Evolutionary conservation across 306 rosid genomes (phyloP), one percentile per base, ranked within the genome.

Genomic region (Begonia fuchsioides): DNA sequence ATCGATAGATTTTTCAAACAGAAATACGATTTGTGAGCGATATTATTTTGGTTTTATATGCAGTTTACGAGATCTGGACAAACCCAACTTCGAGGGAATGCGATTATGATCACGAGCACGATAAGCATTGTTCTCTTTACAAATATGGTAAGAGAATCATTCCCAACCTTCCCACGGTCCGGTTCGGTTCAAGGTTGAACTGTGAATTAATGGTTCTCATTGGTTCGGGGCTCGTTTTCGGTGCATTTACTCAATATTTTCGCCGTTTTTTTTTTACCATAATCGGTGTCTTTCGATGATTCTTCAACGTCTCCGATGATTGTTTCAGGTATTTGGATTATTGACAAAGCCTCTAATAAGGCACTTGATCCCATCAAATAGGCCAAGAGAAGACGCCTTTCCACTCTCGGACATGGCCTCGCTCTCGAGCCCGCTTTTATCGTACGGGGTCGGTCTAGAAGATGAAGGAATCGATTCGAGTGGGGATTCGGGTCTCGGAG

Each of bases 61-160:
- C 80, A 79, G 87, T 79, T 79, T 56, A 58, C 87, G 55, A 66
- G 5, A 46, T 60, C 77, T 43, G 82, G 76, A 51, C 76, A 66
- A 41, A 75, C 81, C 58, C 74, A 69, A 51, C 50, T 40, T 50
- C 66, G 17, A 14, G 82, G 69, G 57, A 63, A 71, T 50, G 79
- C 86, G 12, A 38, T 66, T 43, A 75, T 79, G 82, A 79, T 79
- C 55, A 79, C 86, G 32, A 75, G 79, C 67, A 75, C 82, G 59
- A 72, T 75, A 26, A 54, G 74, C 9, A 64, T 79, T 11, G 87
- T 79, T 61, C 77, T 79, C 66, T 67, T 75, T 44, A 79, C 87
- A 32, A 72, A 73, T 32, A 66, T 75, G 77, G 87, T 79, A 75
- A 63, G 58, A 52, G 9, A 32, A 18, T 14, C 47, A 2, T 11